A percentile compares a stretch with the other conserved stretches of the same genome.
Evolutionary conservation across 306 rosid genomes (phyloP).

Genomic region (Hippophae gyantsensis): DNA sequence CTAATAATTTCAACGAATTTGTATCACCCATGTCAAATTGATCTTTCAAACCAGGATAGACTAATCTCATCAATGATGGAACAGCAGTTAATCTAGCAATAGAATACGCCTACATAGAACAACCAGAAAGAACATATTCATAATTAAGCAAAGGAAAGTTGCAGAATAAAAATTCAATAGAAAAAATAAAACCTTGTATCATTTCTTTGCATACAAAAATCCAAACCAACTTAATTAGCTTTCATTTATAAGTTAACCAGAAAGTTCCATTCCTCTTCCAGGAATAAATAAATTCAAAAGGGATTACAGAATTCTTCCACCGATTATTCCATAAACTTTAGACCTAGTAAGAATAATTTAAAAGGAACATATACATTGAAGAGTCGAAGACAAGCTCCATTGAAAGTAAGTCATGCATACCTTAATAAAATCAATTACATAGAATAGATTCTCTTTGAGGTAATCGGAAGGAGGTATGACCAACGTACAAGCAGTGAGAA

Average conservation of each 20-base stretch:
- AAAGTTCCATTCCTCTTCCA: neutral
- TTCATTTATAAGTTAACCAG: neutral
- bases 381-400: neutral
- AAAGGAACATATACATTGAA: neutral
- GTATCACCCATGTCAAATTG: constrained; percentile 13
- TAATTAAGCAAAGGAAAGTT: constrained; percentile 3
- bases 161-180: neutral
- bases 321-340: neutral
- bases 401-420: constrained; percentile 23
- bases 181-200: neutral
- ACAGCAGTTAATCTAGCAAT: constrained; percentile 60
- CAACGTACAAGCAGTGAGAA: constrained; percentile 54
- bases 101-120: constrained; percentile 55
- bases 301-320: neutral
- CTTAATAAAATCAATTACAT: constrained; percentile 54
- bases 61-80: constrained; percentile 71
- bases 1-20: constrained; percentile 55
- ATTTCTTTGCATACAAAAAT: neutral
- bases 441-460: constrained; percentile 45
- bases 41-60: constrained; percentile 60
- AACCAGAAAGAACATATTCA: constrained; percentile 15
- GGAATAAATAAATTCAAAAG: neutral
- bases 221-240: neutral
- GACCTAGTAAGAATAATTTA: neutral
- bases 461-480: constrained; percentile 66